phyloP scores from a whole-genome alignment of 176 grass and related monocot species.

The Eleusine coracana region DNA sequence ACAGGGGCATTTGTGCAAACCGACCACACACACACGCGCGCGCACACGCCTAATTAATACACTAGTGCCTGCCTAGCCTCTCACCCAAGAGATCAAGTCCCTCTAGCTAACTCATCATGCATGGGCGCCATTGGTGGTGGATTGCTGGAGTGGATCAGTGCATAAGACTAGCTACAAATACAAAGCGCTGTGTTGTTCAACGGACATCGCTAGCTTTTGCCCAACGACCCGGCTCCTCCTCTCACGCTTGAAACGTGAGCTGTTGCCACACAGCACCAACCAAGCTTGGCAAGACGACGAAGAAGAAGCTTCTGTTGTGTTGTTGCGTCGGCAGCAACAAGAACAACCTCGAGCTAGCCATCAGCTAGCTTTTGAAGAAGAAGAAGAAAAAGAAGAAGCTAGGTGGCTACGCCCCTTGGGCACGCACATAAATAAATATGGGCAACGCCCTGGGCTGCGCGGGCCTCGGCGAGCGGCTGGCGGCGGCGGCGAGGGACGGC shows the following conservation, averaged over 20 bases:
- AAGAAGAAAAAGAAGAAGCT: not conserved
- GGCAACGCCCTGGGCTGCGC: slow-evolving; percentile 81
- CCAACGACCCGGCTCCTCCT: not conserved
- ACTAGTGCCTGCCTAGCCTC: not conserved
- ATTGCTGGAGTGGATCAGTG: not conserved
- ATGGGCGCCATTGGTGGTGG: slow-evolving; percentile 8
- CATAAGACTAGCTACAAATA: not conserved
- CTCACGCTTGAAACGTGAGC: slow-evolving; percentile 32
- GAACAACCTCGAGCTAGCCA: not conserved
- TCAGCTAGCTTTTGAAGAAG: not conserved
- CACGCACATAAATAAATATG: slow-evolving; percentile 28
- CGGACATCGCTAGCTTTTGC: slow-evolving; percentile 19
- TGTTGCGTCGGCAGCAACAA: not conserved
- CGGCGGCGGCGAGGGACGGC: slow-evolving; percentile 70
- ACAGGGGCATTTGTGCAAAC: not conserved
- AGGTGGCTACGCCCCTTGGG: not conserved
- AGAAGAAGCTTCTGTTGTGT: not conserved
- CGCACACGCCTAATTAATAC: slow-evolving; percentile 11
- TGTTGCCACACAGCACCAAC: not conserved
- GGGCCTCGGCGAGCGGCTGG: slow-evolving; percentile 64
- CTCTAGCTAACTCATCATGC: not conserved
- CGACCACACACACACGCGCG: not conserved
- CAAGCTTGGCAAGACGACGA: not conserved
- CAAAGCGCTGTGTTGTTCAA: slow-evolving; percentile 15
- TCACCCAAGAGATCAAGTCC: not conserved